Base-by-base conservation (phyloP, 164 flowering plant genomes). In the Chimonanthus salicifolius region DNA sequence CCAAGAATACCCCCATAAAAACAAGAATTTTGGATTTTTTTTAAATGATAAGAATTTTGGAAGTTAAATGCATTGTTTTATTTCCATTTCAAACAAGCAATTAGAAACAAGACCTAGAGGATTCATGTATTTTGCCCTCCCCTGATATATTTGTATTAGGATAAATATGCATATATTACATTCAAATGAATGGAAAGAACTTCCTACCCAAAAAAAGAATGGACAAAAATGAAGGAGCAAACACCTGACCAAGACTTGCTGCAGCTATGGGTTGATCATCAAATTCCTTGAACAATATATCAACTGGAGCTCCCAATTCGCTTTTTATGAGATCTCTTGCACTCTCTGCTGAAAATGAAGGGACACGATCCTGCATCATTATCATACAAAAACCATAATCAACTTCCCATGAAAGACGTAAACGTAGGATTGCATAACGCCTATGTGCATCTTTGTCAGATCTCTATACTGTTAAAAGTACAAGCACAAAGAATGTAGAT, bases 201-300 rank as follows among this genome's bases (percentile, higher is more conserved):
- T 33, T 33, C 33, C 33, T 33, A 33, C 33, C 33, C 33, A 33
- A 33, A 33, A 33, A 33, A 33, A 33, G 33, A 33, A 33, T 33
- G 33, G 33, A 33, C 46, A 15, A 48, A 48, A 9, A 80, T 49
- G 72, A 78, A 70, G 69, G 71, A 74, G 72, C 73, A 82, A 82
- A 80, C 86, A 94, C 99, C 99, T 95, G 99, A 78, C 99, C 99
- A 86, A 95, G 98, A 85, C 99, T 95, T 77, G 99, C 99, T 62
- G 99, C 98, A 76, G 99, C 99, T 75, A 95, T 90, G 49, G 99
- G 99, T 69, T 63, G 86, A 72, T 91, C 98, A 77, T 93, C 98
- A 80, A 95, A 95, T 79, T 86, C 91, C 83, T 85, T 89, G 71
- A 86, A 95, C 74, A 95, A 71, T 58, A 82, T 54, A 43, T 88